phyloP scores from a whole-genome alignment of 164 flowering plant genomes.

The Chloranthus sessilifolius region DNA sequence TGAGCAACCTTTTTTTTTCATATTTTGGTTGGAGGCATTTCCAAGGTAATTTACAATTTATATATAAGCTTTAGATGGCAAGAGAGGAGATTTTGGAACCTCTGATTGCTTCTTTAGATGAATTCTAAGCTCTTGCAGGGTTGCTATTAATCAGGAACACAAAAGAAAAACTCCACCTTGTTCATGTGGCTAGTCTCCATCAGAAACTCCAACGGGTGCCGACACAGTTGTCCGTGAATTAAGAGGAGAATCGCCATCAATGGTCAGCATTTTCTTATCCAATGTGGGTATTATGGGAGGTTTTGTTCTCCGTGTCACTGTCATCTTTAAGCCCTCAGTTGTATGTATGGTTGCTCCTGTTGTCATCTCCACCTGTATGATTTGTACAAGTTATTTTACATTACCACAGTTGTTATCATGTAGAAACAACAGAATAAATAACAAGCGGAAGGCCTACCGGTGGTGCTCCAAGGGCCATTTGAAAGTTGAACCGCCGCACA shows the following conservation, averaged over 20 bases:
- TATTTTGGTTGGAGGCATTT: too few relatives aligned
- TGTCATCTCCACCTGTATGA: slow-evolving; percentile 75
- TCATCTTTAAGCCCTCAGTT: slow-evolving; percentile 83
- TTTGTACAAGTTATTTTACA: background rate
- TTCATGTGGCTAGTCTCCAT: slow-evolving; percentile 8
- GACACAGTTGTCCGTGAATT: slow-evolving; percentile 13
- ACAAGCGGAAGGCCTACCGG: slow-evolving; percentile 42
- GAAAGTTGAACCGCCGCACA: slow-evolving; percentile 71
- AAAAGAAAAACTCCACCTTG: slow-evolving; percentile 5
- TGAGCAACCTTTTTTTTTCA: too few relatives aligned
- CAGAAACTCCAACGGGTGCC: slow-evolving; percentile 7
- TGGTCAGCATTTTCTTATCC: slow-evolving; percentile 25
- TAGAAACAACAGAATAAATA: slow-evolving; percentile 1
- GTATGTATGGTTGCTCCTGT: slow-evolving; percentile 99
- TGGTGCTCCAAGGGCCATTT: slow-evolving; percentile 87
- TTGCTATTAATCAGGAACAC: too few relatives aligned
- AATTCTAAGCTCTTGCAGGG: background rate
- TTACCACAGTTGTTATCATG: background rate
- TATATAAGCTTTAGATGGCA: too few relatives aligned
- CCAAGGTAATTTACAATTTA: too few relatives aligned
- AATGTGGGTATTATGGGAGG: slow-evolving; percentile 58
- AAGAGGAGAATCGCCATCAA: slow-evolving; percentile 18
- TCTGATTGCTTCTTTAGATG: background rate
- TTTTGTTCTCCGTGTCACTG: slow-evolving; percentile 55
- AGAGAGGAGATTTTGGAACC: too few relatives aligned